Conservation (phyloP, 148 eudicot genomes). For the Tetragonia tetragonoides region DNA sequence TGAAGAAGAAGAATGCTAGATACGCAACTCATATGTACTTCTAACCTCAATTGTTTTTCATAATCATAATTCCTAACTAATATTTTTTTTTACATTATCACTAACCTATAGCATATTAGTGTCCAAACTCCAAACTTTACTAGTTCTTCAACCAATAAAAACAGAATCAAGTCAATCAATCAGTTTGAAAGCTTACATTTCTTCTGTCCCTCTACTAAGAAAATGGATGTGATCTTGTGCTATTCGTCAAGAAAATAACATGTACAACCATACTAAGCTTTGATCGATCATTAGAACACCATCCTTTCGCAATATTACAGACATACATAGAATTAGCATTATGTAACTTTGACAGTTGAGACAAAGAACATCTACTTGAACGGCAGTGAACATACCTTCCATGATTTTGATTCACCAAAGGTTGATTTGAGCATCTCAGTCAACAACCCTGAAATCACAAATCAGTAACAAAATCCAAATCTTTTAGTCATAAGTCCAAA, state of each 20-base stretch:
- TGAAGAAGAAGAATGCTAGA: not conserved
- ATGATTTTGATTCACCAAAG: slow-evolving; percentile 52
- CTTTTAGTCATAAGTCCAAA: not conserved
- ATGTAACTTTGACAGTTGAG: not conserved
- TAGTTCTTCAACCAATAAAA: not conserved
- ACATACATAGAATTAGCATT: not conserved
- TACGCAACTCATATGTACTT: not conserved
- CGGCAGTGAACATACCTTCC: slow-evolving; percentile 64
- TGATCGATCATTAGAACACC: not conserved
- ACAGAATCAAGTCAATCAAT: not conserved
- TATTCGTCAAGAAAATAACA: not conserved
- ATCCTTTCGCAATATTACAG: not conserved
- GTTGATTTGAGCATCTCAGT: slow-evolving; percentile 79
- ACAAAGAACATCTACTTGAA: not conserved
- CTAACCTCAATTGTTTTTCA: not conserved
- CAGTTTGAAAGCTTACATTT: slow-evolving; percentile 7
- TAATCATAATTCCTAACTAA: not conserved
- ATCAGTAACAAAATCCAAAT: slow-evolving; percentile 2
- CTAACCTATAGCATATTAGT: slow-evolving; percentile 5
- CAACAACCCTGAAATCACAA: slow-evolving; percentile 60
- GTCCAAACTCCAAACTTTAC: not conserved
- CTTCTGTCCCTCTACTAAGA: not conserved
- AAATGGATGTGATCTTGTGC: not conserved
- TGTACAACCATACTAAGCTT: not conserved
- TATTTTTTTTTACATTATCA: not conserved